phyloP scores from a whole-genome alignment of 768 basidiomycete species.

The Termitomyces sp. region DNA sequence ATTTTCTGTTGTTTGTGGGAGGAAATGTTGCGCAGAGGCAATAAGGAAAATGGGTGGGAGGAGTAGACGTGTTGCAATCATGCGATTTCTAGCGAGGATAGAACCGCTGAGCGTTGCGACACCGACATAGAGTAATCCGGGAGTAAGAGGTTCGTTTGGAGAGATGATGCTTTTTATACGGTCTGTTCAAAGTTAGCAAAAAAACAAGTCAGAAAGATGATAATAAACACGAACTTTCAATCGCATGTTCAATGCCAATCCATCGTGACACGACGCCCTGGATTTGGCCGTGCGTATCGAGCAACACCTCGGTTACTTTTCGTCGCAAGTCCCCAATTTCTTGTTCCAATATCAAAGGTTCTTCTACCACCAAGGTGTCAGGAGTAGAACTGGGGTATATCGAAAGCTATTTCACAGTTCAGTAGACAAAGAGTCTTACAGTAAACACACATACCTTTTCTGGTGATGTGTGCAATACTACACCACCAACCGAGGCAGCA shows the following conservation, averaged over 20 bases:
- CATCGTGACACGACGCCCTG: constrained; percentile 74
- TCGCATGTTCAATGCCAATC: constrained; percentile 81
- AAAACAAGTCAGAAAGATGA: neutral
- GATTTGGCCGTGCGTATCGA: constrained; percentile 58
- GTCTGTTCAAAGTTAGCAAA: constrained; percentile 35
- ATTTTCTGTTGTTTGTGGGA: constrained; percentile 78
- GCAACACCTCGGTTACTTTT: constrained; percentile 51
- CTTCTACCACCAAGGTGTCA: constrained; percentile 70
- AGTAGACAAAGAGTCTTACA: neutral
- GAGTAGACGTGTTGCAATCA: constrained; percentile 61
- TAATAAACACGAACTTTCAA: constrained; percentile 69
- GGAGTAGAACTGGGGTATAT: constrained; percentile 70
- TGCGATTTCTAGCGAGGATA: constrained; percentile 77
- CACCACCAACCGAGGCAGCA: constrained; percentile 27
- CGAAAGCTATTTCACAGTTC: constrained; percentile 55
- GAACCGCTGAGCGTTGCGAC: constrained; percentile 87
- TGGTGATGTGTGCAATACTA: constrained; percentile 26
- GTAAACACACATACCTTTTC: constrained; percentile 24
- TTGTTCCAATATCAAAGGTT: constrained; percentile 71
- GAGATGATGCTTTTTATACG: constrained; percentile 82
- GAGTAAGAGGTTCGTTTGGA: constrained; percentile 78
- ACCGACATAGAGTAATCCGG: constrained; percentile 88
- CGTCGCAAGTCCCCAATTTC: constrained; percentile 72
- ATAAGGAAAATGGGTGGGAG: constrained; percentile 76
- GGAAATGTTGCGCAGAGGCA: constrained; percentile 75